Percentiles rank a stretch among this genome's conserved stretches.
Evolutionary conservation across 139 green algal species (phyloP).

Genomic region (Microglena sp.): DNA sequence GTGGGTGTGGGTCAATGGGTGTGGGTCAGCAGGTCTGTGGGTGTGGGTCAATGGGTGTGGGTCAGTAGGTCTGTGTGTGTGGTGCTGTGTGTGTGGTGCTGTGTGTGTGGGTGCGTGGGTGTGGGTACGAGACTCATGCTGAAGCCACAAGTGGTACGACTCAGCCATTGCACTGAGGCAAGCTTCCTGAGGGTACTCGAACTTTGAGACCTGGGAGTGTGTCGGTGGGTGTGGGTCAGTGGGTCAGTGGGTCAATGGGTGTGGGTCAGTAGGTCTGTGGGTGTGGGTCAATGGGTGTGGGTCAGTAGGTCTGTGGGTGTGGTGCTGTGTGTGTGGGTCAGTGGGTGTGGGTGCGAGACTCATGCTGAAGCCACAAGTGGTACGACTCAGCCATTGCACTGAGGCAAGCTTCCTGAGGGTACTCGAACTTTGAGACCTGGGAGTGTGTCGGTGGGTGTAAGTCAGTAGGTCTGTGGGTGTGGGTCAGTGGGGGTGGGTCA

Average conservation of each 20-base stretch:
- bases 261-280: not conserved
- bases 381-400: constrained; percentile 70
- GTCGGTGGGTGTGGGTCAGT: not conserved
- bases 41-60: not conserved
- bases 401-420: constrained; percentile 58
- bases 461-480: not conserved
- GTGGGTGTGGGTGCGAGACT: constrained; percentile 57
- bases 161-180: constrained; percentile 57
- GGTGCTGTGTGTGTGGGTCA: not conserved
- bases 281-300: not conserved
- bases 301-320: not conserved
- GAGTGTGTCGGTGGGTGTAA: not conserved
- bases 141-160: constrained; percentile 78
- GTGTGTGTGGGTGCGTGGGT: not conserved
- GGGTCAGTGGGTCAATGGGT: not conserved
- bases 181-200: constrained; percentile 61
- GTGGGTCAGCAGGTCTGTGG: not conserved
- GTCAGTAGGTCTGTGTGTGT: not conserved
- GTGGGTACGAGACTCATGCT: constrained; percentile 83
- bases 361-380: constrained; percentile 75
- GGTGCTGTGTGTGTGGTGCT: not conserved
- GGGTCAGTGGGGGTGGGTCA: not conserved
- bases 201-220: constrained; percentile 31
- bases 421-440: constrained; percentile 45
- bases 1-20: not conserved